Percentiles rank a stretch among this genome's conserved stretches.
Conservation (phyloP, 2,329 filamentous ascomycete genomes). For the Tolypocladium inflatum region DNA sequence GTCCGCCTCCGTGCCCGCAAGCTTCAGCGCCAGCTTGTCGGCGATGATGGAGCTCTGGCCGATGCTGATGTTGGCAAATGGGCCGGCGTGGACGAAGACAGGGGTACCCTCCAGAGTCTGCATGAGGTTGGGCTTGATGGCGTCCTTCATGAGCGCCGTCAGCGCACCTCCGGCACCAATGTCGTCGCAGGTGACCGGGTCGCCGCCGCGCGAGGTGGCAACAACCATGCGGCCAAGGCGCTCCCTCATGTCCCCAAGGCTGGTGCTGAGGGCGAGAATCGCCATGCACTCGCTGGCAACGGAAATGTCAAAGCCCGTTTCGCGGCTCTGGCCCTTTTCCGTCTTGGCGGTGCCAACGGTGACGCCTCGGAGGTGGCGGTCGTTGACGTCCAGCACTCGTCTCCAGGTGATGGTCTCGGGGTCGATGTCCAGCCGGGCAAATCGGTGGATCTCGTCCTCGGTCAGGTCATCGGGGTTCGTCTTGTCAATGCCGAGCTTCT, state of each 20-base stretch:
- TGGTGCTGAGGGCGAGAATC: slow-evolving; percentile 86
- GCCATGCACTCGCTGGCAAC: slow-evolving; percentile 98
- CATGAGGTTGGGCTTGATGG: slow-evolving; percentile 98
- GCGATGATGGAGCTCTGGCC: slow-evolving; percentile 92
- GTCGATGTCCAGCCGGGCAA: slow-evolving; percentile 93
- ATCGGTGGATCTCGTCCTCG: slow-evolving; percentile 75
- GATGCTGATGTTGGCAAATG: slow-evolving; percentile 97
- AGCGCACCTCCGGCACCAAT: slow-evolving; percentile 87
- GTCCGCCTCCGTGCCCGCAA: slow-evolving; percentile 86
- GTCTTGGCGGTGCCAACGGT: slow-evolving; percentile 83
- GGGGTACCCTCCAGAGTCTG: slow-evolving; percentile 95
- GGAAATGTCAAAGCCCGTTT: slow-evolving; percentile 95
- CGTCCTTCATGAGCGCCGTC: slow-evolving; percentile 92
- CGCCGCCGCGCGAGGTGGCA: slow-evolving; percentile 73
- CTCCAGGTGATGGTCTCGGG: slow-evolving; percentile 96
- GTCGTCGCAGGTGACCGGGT: slow-evolving; percentile 93
- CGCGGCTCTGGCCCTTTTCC: slow-evolving; percentile 78
- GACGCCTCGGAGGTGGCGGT: slow-evolving; percentile 82
- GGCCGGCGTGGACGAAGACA: slow-evolving; percentile 93
- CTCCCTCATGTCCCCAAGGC: slow-evolving; percentile 81
- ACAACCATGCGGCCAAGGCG: slow-evolving; percentile 93
- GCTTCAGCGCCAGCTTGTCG: slow-evolving; percentile 90
- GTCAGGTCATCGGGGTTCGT: slow-evolving; percentile 87
- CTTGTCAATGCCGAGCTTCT: slow-evolving; percentile 95
- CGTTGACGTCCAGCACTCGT: slow-evolving; percentile 93